Base-by-base conservation (phyloP, 768 basidiomycete species). In the Amanita molliuscula region DNA sequence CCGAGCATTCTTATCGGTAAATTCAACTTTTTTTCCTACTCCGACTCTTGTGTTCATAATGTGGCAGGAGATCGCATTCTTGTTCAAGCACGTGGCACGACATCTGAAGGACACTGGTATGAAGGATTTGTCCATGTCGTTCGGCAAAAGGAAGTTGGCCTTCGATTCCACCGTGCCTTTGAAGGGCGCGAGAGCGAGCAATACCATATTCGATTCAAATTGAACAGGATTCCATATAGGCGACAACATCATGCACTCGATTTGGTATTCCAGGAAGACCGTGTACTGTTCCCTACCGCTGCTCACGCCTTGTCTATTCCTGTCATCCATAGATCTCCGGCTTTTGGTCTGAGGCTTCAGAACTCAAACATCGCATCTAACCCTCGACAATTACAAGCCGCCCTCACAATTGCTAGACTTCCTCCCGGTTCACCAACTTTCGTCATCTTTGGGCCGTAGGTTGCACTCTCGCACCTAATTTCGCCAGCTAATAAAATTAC, bases 371-470 rank as follows among this genome's bases (percentile, higher is more conserved):
- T 79, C 25, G 62, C 59, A 3, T 42, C 48, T 3, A 78, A 81
- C 57, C 50, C 58, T 0, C 65, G 67, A 31, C 79, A 81, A 53
- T 55, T 69, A 13, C 66, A 67, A 49, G 73, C 78, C 1, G 74
- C 81, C 0, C 58, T 60, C 8, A 68, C 73, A 0, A 75, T 81
- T 41, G 55, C 69, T 4, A 55, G 62, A 28, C 68, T 66, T 29
- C 62, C 64, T 15, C 61, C 67, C 0, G 77, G 79, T 0, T 66
- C 71, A 8, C 58, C 67, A 1, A 77, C 79, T 0, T 81, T 81
- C 54, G 62, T 76, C 10, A 64, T 81, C 20, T 81, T 77, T 59
- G 79, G 79, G 7, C 79, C 79, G 76, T 78, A n/a, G n/a, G n/a
- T n/a, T n/a, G n/a, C n/a, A n/a, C n/a, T n/a, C n/a, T n/a, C n/a